Percentiles rank a stretch among this genome's conserved stretches.
phyloP scores from a whole-genome alignment of 371 early-diverging fungal genomes.

The Mortierella sp. region DNA sequence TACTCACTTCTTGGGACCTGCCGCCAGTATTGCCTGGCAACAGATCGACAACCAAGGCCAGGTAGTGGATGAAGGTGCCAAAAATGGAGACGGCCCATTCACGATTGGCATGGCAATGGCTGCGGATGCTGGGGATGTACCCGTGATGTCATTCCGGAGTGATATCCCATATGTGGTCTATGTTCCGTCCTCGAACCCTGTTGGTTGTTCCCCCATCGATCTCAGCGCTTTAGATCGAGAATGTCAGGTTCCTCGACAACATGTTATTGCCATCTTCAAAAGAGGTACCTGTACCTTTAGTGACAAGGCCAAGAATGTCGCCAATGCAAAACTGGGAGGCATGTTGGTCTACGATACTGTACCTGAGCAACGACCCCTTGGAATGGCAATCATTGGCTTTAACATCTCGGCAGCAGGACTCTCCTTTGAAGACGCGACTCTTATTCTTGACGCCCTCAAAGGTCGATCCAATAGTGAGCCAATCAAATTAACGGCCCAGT shows the following conservation, averaged over 20 bases:
- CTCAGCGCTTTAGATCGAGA: conserved; percentile 3
- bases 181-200: conserved; percentile 11
- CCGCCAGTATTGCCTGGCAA: conserved; percentile 20
- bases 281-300: conserved; percentile 69
- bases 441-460: conserved; percentile 14
- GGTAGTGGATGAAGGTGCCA: neutral
- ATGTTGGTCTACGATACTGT: conserved; percentile 35
- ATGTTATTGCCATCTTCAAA: conserved; percentile 58
- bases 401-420: conserved; percentile 38
- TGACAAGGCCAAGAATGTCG: conserved; percentile 62
- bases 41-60: conserved; percentile 7
- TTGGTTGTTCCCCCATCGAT: conserved; percentile 19
- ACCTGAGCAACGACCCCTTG: conserved; percentile 32
- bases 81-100: conserved; percentile 4
- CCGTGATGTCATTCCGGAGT: conserved; percentile 11
- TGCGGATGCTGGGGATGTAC: conserved; percentile 20
- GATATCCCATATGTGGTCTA: conserved; percentile 22
- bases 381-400: conserved; percentile 31
- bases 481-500: conserved; percentile 29
- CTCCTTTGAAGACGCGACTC: conserved; percentile 32
- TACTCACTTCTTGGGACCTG: conserved; percentile 51
- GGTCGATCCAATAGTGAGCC: neutral
- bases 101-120: conserved; percentile 31
- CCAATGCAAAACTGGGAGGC: conserved; percentile 53
- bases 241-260: conserved; percentile 3